Percentiles rank a stretch among this genome's conserved stretches.
Evolutionary conservation across 2,329 filamentous ascomycete species (phyloP).

Genomic region (Celoporthe dispersa): DNA sequence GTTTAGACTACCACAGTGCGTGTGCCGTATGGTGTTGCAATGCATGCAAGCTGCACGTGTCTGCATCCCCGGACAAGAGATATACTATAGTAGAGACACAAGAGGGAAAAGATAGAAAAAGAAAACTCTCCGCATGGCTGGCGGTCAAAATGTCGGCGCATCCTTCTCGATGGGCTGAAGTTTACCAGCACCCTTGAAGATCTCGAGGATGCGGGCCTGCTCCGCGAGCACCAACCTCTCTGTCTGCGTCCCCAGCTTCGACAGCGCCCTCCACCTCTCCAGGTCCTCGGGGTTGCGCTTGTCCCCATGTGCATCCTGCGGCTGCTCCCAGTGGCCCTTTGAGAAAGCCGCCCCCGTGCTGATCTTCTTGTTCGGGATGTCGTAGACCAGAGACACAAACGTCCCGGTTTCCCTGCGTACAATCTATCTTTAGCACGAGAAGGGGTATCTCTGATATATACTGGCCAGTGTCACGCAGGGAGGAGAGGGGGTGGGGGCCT

Average conservation of each 20-base stretch:
- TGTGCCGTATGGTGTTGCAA: not conserved
- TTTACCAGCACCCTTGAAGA: slow-evolving; percentile 53
- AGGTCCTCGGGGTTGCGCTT: slow-evolving; percentile 57
- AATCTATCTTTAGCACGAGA: not conserved
- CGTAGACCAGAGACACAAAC: slow-evolving; percentile 58
- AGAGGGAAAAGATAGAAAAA: not conserved
- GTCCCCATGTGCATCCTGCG: slow-evolving; percentile 56
- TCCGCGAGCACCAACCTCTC: slow-evolving; percentile 57
- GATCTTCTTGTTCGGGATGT: slow-evolving; percentile 53
- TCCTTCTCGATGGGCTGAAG: slow-evolving; percentile 50
- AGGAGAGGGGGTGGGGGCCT: not conserved
- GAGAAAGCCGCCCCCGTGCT: slow-evolving; percentile 59
- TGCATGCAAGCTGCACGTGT: slow-evolving; percentile 3
- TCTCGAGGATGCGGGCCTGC: slow-evolving; percentile 55
- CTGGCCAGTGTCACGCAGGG: too few relatives aligned
- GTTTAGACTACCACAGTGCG: not conserved
- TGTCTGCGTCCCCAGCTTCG: slow-evolving; percentile 52
- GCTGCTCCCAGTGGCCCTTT: slow-evolving; percentile 59
- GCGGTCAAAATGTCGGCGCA: slow-evolving; percentile 23
- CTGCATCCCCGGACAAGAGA: too few relatives aligned
- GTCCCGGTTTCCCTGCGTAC: slow-evolving; percentile 55
- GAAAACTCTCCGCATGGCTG: not conserved
- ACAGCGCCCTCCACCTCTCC: slow-evolving; percentile 54
- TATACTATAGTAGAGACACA: too few relatives aligned
- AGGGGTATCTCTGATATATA: not conserved